Base-by-base conservation (phyloP, 106 monocot species). In the Allium fistulosum region DNA sequence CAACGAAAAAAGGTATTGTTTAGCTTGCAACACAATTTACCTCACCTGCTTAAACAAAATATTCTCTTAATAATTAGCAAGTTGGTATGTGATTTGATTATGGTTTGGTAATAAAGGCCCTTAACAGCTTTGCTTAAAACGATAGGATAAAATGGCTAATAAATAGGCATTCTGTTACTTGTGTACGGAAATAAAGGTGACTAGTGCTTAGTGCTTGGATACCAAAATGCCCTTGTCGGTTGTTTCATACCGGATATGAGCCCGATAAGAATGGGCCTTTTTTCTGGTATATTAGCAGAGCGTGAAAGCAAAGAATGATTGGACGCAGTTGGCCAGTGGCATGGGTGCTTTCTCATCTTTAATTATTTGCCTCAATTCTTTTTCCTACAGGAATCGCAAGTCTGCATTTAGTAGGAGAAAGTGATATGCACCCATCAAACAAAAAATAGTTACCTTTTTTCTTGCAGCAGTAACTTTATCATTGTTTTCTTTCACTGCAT, bases 351-450 rank as follows among this genome's bases (percentile, higher is more conserved):
- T 51, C 58, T 88, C 81, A 77, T 80, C 77, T 69, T 73, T 93
- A 52, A 83, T 26, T 45, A 83, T 86, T 51, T 93, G 81, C 69
- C 88, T 88, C 8, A 86, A 57, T 55, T 62, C 69, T 57, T 75
- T 92, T 66, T 69, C 80, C 92, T 93, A 48, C 15, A 55, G 2
- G 6, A 55, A 5, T 37, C 53, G 71, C 7, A 79, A 58, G 26
- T 67, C 27, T 10, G 28, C 57, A 74, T 58, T 58, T 70, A 60
- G 72, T 26, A 37, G 46, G 26, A 11, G 61, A 7, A 49, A 13
- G 7, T 15, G n/a, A 53, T 13, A 16, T 7, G 12, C 6, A 64
- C 17, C n/a, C 61, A 27, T 18, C 11, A 11, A 61, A 11, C 45
- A 12, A 37, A 13, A 66, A 48, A 5, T 7, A 17, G 53, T n/a